Base-by-base conservation (phyloP, 2,329 filamentous ascomycete species). In the Chalaropsis ovoidea region DNA sequence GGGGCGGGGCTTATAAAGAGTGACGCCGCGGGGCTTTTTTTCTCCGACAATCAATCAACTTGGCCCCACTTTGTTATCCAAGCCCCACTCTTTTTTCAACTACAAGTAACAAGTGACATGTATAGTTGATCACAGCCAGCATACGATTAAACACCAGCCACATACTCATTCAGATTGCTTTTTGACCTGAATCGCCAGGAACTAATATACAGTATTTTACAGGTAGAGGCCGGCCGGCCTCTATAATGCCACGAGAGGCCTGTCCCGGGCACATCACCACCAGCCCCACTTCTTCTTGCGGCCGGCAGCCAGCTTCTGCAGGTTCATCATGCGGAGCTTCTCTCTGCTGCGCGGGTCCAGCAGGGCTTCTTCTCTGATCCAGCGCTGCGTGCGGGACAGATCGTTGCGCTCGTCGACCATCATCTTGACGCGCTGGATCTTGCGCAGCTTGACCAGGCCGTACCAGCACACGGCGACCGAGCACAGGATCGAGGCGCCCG, bases 371-470 rank as follows among this genome's bases (percentile, higher is more conserved):
- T 80, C 78, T 31, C 78, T 76, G 39, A 77, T 76, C 76, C 77
- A 78, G 68, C 77, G 74, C 69, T 73, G 75, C 67, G 70, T 73
- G 4, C 76, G 74, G 2, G 75, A 73, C 52, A 78, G 69, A 22
- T 73, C 72, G 2, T 76, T 74, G 56, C 76, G 72, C 69, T 78
- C 77, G 64, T 74, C 75, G 68, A 76, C 74, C 72, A 76, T 92
- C 90, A 96, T 96, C 72, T 87, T 89, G 69, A 96, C 86, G 68
- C 90, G 83, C 78, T 95, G 90, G 31, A 96, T 88, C 73, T 88
- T 88, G 69, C 89, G 85, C 69, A 99, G 81, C 75, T 90, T 95
- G 63, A 82, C 80, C 61, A 97, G 81, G 4, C 94, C 92, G 75
- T 93, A 96, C 71, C 84, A 82, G 77, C 89, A 93, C 63, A 96